phyloP scores from a whole-genome alignment of 352 stramenopile genomes.

The Peronospora farinosa region DNA sequence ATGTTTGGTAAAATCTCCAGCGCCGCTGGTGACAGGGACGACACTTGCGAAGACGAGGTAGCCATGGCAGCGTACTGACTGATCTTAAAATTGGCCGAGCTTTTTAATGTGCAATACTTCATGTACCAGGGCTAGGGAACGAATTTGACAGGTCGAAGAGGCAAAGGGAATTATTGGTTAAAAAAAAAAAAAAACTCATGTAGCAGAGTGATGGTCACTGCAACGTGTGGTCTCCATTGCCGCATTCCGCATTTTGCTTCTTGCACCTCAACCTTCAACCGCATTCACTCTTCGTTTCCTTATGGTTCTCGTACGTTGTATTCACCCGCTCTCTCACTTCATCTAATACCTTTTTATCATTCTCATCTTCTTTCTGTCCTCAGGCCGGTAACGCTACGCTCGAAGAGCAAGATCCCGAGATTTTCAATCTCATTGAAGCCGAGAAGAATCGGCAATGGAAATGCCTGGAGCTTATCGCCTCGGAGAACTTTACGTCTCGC shows the following conservation, averaged over 20 bases:
- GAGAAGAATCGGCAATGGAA: slow-evolving; percentile 98
- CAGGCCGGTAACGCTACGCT: slow-evolving; percentile 75
- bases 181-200: no score
- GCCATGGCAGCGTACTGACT: slow-evolving; percentile 8
- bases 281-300: slow-evolving; percentile 5
- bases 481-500: slow-evolving; percentile 99
- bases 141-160: slow-evolving; percentile 18
- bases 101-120: neutral
- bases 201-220: slow-evolving; percentile 27
- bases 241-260: slow-evolving; percentile 34
- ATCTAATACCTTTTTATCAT: neutral
- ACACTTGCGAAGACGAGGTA: slow-evolving; percentile 4
- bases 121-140: neutral
- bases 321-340: neutral
- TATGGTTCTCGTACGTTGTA: slow-evolving; percentile 61
- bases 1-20: slow-evolving; percentile 57
- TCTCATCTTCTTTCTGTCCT: slow-evolving; percentile 1
- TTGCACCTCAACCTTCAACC: slow-evolving; percentile 11
- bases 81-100: no score
- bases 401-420: slow-evolving; percentile 92
- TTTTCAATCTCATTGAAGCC: slow-evolving; percentile 98
- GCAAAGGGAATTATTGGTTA: no score
- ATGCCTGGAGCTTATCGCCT: slow-evolving; percentile 98
- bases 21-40: slow-evolving; percentile 33
- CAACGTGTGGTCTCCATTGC: neutral